A percentile compares a stretch with the other conserved stretches of the same genome.
Conservation (phyloP, 2,329 filamentous ascomycete species). For the Calonectria leucothoes region DNA sequence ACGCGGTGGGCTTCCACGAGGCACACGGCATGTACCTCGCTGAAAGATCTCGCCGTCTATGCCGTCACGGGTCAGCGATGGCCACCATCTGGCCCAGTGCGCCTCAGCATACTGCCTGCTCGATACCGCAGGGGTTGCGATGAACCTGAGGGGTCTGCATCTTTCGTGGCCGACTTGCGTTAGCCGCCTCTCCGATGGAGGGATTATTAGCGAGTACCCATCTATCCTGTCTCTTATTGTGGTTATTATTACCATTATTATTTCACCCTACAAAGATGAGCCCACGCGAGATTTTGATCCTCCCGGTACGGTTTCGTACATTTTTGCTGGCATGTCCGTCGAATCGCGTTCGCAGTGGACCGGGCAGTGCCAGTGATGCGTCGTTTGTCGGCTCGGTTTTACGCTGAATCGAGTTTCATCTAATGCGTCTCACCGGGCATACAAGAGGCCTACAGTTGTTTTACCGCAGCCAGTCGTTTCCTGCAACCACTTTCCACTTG, state of each 20-base stretch:
- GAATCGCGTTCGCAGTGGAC: neutral
- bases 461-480: conserved; percentile 14
- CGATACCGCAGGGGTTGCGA: conserved; percentile 32
- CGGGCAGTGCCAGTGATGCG: neutral
- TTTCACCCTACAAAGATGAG: neutral
- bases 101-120: conserved; percentile 12
- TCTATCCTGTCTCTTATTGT: neutral
- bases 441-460: conserved; percentile 1
- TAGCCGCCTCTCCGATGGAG: neutral
- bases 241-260: neutral
- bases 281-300: conserved; percentile 9
- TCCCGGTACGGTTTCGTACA: neutral
- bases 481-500: conserved; percentile 20
- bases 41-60: conserved; percentile 13
- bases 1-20: conserved; percentile 12
- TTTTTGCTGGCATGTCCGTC: neutral
- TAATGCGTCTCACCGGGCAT: conserved; percentile 14
- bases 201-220: neutral
- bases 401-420: conserved; percentile 15
- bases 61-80: conserved; percentile 30
- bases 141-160: conserved; percentile 40
- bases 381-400: conserved; percentile 15
- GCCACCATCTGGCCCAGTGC: conserved; percentile 25
- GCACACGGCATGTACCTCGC: conserved; percentile 12
- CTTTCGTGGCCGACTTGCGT: neutral